Base-by-base conservation (phyloP, 305 asterid species). In the Fraxinus latifolia region DNA sequence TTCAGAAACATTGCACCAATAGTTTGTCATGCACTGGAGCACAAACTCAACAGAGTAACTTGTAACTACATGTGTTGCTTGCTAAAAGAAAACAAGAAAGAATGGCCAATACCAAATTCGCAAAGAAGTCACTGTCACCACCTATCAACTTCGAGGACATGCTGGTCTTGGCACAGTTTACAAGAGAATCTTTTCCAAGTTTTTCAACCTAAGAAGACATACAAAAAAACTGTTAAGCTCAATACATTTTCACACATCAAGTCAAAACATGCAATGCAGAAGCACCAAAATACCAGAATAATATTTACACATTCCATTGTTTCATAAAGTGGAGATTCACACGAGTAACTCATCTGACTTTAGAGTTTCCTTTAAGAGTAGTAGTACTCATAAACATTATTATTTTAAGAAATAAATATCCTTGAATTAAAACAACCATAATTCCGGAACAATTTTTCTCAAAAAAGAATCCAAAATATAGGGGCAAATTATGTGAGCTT, bases 111-210 rank as follows among this genome's bases (percentile, higher is more conserved):
- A 96, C 98, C 94, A 96, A 86, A 86, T 89, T 90, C 11, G 98
- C 97, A 47, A 92, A 96, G 93, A 92, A 94, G 88, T 92, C 98
- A 12, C 96, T 91, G 74, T 94, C 98, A 55, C 89, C 90, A 27
- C 95, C 95, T 65, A 96, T 94, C 87, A 94, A 82, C 95, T 96
- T 94, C 29, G 98, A 96, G 60, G 99, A 94, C 98, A 96, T 94
- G 92, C 98, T 90, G 82, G 99, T 96, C 96, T 93, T 94, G 86
- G 99, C 98, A 88, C 92, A 92, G 86, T 94, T 96, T 79, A 96
- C 77, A 76, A 96, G 92, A 77, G 95, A 90, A 85, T 96, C 98
- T 84, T 91, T 96, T 33, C 98, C 98, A 77, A 96, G 98, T 81
- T 90, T 96, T 76, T 94, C 98, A 47, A 94, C 99, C 99, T 96